Conservation (phyloP, 2,329 filamentous ascomycete species). For the Cercospora citrullina region DNA sequence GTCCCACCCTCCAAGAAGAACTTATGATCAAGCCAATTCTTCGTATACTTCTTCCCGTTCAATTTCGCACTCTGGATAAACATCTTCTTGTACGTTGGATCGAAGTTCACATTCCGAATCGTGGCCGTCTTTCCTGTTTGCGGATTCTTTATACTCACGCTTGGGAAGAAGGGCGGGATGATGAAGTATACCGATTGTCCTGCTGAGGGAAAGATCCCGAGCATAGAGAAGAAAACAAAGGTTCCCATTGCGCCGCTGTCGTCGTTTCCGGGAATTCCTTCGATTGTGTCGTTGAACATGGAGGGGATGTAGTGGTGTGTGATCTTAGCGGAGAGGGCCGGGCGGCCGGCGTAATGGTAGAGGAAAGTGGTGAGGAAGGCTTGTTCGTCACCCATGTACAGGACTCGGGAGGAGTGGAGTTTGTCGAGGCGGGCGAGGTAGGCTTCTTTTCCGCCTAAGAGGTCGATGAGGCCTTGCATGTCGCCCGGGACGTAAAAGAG, state of each 20-base stretch:
- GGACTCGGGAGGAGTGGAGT: slow-evolving; percentile 58
- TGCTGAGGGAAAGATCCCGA: slow-evolving; percentile 67
- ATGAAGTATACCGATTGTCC: slow-evolving; percentile 58
- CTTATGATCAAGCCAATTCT: slow-evolving; percentile 66
- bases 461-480: slow-evolving; percentile 25
- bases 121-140: slow-evolving; percentile 55
- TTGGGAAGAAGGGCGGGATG: slow-evolving; percentile 60
- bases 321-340: slow-evolving; percentile 60
- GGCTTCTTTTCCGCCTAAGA: slow-evolving; percentile 23
- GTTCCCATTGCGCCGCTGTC: slow-evolving; percentile 73
- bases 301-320: slow-evolving; percentile 60
- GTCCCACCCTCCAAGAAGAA: slow-evolving; percentile 64
- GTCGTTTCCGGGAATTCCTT: slow-evolving; percentile 67
- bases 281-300: slow-evolving; percentile 57
- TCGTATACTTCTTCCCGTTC: slow-evolving; percentile 63
- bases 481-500: slow-evolving; percentile 28
- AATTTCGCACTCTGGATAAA: slow-evolving; percentile 68
- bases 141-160: slow-evolving; percentile 59
- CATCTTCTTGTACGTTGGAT: slow-evolving; percentile 43
- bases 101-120: slow-evolving; percentile 49
- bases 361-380: slow-evolving; percentile 53
- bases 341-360: slow-evolving; percentile 66
- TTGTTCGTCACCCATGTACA: slow-evolving; percentile 31
- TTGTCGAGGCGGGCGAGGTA: slow-evolving; percentile 48
- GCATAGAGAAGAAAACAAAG: slow-evolving; percentile 68